Percentiles rank a stretch among this genome's conserved stretches.
phyloP scores from a whole-genome alignment of 306 rosid species.

The Prunus kanzakura region DNA sequence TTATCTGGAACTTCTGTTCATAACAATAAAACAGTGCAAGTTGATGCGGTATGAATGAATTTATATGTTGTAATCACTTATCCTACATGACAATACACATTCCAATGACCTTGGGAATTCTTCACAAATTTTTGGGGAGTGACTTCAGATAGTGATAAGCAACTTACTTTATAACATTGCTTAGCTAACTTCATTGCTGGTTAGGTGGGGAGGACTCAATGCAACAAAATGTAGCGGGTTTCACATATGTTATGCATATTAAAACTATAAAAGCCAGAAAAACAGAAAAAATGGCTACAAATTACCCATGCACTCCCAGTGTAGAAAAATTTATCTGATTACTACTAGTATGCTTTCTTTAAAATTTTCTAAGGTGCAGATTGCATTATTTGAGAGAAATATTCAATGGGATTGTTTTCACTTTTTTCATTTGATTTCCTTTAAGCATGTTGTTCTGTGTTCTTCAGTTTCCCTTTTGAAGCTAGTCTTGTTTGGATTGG shows the following conservation, averaged over 20 bases:
- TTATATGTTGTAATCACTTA: not conserved
- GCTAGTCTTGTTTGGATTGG: not conserved
- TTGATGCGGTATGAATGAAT: conserved; percentile 70
- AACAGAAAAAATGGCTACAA: not conserved
- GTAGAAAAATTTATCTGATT: not conserved
- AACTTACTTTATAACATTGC: not conserved
- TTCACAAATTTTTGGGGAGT: not conserved
- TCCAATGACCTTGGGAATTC: not conserved
- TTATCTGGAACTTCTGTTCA: conserved; percentile 80
- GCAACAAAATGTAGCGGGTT: not conserved
- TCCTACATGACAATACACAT: not conserved
- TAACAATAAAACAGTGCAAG: conserved; percentile 85
- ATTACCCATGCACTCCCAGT: not conserved
- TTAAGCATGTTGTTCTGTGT: not conserved
- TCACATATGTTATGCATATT: not conserved
- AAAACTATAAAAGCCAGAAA: not conserved
- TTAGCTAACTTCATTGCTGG: not conserved
- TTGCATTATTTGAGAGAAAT: not conserved
- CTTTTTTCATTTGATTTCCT: not conserved
- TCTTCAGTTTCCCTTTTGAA: not conserved
- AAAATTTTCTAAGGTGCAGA: not conserved
- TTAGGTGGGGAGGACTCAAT: not conserved
- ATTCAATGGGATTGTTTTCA: not conserved
- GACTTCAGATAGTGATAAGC: not conserved
- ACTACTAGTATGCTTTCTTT: not conserved